These are phyloP conservation scores for Candida anutae DNA, from an alignment of 1,139 yeast species.

Conservation along the genomic window DNA sequence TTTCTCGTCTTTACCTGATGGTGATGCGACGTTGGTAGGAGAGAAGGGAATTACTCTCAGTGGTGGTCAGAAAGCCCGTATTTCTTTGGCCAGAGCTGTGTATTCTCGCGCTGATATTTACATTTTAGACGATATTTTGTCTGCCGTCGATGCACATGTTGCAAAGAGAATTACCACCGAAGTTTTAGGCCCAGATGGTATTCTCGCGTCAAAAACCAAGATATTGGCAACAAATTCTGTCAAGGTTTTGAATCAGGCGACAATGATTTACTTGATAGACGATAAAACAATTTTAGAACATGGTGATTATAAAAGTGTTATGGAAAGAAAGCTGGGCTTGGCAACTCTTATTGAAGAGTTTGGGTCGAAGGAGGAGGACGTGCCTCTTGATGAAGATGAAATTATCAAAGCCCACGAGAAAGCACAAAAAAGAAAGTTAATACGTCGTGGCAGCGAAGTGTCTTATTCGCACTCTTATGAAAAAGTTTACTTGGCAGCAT, in stretches of 20 bases:
- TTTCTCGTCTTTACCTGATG: constrained; percentile 30
- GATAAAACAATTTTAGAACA: constrained; percentile 17
- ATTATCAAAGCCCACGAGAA: constrained; percentile 2
- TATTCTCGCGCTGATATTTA: constrained; percentile 33
- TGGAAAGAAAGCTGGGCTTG: constrained; percentile 8
- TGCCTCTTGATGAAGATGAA: constrained; percentile 3
- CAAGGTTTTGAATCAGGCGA: constrained; percentile 21
- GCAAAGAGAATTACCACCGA: constrained; percentile 16
- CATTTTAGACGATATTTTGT: constrained; percentile 28
- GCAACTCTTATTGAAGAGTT: constrained; percentile 58
- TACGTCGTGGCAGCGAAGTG: constrained; percentile 14
- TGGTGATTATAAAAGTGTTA: constrained; percentile 19
- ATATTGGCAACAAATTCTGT: constrained; percentile 24
- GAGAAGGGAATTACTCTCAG: constrained; percentile 38
- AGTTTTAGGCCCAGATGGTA: constrained; percentile 15
- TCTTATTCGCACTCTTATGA: constrained; percentile 15
- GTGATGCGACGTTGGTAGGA: constrained; percentile 35
- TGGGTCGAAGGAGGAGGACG: constrained; percentile 44
- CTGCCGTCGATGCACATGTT: constrained; percentile 35
- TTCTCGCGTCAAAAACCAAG: constrained; percentile 19
- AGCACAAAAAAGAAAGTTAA: constrained; percentile 2
- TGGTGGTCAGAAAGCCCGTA: constrained; percentile 41
- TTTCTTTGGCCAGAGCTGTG: constrained; percentile 35
- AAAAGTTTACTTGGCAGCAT: too few relatives aligned
- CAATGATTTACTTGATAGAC: constrained; percentile 24